A percentile compares a stretch with the other conserved stretches of the same genome.
These are phyloP conservation scores for Tricholoma sp. DNA, from an alignment of 768 basidiomycete genomes.

Conservation along the genomic window DNA sequence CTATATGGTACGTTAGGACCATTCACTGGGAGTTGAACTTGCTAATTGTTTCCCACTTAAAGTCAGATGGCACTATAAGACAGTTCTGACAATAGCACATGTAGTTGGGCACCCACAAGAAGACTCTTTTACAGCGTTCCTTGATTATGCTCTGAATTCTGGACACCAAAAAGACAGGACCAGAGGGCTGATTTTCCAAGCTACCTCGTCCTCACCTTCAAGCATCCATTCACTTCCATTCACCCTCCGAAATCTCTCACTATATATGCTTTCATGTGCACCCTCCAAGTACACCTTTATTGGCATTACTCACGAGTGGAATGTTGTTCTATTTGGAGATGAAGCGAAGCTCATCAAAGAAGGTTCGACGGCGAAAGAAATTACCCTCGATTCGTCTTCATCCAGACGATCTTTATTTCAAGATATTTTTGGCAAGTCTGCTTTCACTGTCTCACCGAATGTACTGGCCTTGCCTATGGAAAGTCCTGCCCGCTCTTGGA, in stretches of 20 bases:
- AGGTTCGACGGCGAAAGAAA: slow-evolving; percentile 34
- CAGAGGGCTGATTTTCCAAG: slow-evolving; percentile 43
- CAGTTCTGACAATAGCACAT: slow-evolving; percentile 30
- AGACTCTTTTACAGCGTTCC: slow-evolving; percentile 58
- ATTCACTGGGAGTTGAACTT: neutral
- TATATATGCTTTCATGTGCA: slow-evolving; percentile 25
- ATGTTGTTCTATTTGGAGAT: slow-evolving; percentile 67
- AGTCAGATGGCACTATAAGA: slow-evolving; percentile 60
- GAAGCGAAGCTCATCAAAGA: slow-evolving; percentile 34
- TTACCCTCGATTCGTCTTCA: slow-evolving; percentile 21
- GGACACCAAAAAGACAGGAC: slow-evolving; percentile 25
- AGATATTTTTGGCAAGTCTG: slow-evolving; percentile 85
- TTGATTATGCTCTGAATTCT: slow-evolving; percentile 22
- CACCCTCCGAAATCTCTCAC: slow-evolving; percentile 45
- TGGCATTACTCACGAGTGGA: slow-evolving; percentile 65
- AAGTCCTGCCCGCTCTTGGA: slow-evolving; percentile 10
- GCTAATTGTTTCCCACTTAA: neutral
- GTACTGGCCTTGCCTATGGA: slow-evolving; percentile 9
- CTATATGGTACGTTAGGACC: slow-evolving; percentile 46
- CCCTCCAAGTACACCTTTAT: slow-evolving; percentile 49
- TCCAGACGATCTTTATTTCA: slow-evolving; percentile 67
- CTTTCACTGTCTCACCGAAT: slow-evolving; percentile 38
- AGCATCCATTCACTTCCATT: slow-evolving; percentile 52
- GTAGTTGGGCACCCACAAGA: slow-evolving; percentile 53
- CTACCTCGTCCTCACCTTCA: slow-evolving; percentile 39